These are phyloP conservation scores for Isoetes engelmannii DNA, from an alignment of 83 land plant genomes.

Conservation along the genomic window DNA sequence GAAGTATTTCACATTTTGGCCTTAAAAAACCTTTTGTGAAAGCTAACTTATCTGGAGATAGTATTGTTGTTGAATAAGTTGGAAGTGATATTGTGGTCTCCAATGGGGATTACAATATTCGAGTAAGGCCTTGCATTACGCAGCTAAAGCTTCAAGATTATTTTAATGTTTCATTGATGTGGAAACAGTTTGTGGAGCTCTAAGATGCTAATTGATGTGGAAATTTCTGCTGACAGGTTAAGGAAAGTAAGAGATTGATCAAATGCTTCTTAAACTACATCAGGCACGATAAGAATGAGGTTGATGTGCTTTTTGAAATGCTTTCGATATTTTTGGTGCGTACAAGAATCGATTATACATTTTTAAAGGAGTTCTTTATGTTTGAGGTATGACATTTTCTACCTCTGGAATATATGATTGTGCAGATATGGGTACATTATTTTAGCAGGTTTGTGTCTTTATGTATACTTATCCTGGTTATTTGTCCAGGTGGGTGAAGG, in stretches of 20 bases:
- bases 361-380: constrained; percentile 88
- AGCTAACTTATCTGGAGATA: too few species aligned
- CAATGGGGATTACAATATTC: too few species aligned
- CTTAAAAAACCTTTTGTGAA: too few species aligned
- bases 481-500: constrained; percentile 83
- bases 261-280: constrained; percentile 95
- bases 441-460: not conserved
- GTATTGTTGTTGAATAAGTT: too few species aligned
- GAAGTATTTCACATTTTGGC: too few species aligned
- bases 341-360: constrained; percentile 87
- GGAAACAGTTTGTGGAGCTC: too few species aligned
- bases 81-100: too few species aligned
- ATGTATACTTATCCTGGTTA: not conserved
- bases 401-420: not conserved
- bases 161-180: too few species aligned
- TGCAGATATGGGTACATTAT: not conserved
- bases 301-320: constrained; percentile 83
- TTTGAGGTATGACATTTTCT: constrained; percentile 60
- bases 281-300: constrained; percentile 84
- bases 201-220: too few species aligned
- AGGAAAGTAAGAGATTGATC: constrained; percentile 93
- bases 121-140: too few species aligned
- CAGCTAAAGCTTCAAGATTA: too few species aligned
- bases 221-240: constrained; percentile 52
- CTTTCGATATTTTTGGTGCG: constrained; percentile 85